Base-by-base conservation (phyloP, 2,329 filamentous ascomycete species). In the Calonectria multiphialidica region DNA sequence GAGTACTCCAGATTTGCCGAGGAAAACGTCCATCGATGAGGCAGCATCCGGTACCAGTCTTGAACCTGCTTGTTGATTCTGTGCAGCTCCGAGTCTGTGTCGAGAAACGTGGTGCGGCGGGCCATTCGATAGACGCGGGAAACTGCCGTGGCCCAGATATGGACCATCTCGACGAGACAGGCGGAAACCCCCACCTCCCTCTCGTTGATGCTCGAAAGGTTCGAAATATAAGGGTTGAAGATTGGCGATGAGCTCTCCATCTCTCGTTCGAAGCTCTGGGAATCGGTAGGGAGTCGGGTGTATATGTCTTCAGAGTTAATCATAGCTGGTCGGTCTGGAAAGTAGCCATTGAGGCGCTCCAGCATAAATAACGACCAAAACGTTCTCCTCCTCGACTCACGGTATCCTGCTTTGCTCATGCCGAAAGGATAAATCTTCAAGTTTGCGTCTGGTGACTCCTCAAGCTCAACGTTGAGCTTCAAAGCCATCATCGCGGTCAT, bases 321-420 rank as follows among this genome's bases (percentile, higher is more conserved):
- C 72, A 90, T 88, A 59, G 87, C 89, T 8, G 87, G 82, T 2
- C 88, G 86, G 2, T 87, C 85, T 1, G 88, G 87, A 65, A 88
- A 91, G 72, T 91, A 88, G 16, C 89, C 89, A 59, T 90, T 91
- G 72, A 93, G 89, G 59, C 92, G 89, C 82, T 95, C 93, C 81
- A 94, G 88, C 76, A 94, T 84, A 76, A 92, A 94, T 64, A 91
- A 88, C 33, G 91, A 90, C 93, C 93, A 95, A 78, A 94, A 93
- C 0, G 92, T 94, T 68, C 93, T 87, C 74, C 93, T 88, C 72
- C 91, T 88, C 76, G 92, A 92, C 82, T 95, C 93, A 28, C 89
- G 88, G 75, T 92, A 89, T 35, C 89, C 90, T 62, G 83, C 82
- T 70, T 86, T 87, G 75, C 88, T 89, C 74, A 94, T 86, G 23